phyloP scores from a whole-genome alignment of 2,329 filamentous ascomycete genomes.

The Ophiosphaerella korrae region DNA sequence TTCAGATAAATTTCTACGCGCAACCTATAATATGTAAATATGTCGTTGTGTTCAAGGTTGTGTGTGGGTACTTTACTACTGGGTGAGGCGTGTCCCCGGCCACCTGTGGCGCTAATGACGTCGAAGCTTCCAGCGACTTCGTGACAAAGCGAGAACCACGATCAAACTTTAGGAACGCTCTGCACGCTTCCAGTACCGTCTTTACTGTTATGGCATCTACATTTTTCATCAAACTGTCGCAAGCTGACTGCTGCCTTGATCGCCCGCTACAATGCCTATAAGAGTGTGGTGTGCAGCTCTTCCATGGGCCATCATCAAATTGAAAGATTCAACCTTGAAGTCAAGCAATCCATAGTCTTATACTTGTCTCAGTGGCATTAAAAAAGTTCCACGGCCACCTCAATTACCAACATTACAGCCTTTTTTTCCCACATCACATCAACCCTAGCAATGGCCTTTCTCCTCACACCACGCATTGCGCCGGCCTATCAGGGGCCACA shows the following conservation, averaged over 20 bases:
- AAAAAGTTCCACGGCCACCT: too few relatives aligned
- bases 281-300: slow-evolving; percentile 23
- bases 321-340: slow-evolving; percentile 19
- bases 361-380: slow-evolving; percentile 21
- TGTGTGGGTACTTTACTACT: too few relatives aligned
- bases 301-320: slow-evolving; percentile 30
- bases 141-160: slow-evolving; percentile 29
- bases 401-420: neutral
- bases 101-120: slow-evolving; percentile 3
- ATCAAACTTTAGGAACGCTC: slow-evolving; percentile 29
- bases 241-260: slow-evolving; percentile 32
- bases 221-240: slow-evolving; percentile 35
- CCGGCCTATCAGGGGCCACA: slow-evolving; percentile 36
- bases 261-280: slow-evolving; percentile 37
- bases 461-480: slow-evolving; percentile 40
- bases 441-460: slow-evolving; percentile 37
- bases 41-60: too few relatives aligned
- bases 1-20: too few relatives aligned
- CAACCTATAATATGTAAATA: too few relatives aligned
- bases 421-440: slow-evolving; percentile 1
- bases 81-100: neutral
- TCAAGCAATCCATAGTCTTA: slow-evolving; percentile 27
- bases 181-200: slow-evolving; percentile 34
- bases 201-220: slow-evolving; percentile 27
- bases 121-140: slow-evolving; percentile 34